Conservation (phyloP, 257 asterid species). For the Thymus quinquecostatus region DNA sequence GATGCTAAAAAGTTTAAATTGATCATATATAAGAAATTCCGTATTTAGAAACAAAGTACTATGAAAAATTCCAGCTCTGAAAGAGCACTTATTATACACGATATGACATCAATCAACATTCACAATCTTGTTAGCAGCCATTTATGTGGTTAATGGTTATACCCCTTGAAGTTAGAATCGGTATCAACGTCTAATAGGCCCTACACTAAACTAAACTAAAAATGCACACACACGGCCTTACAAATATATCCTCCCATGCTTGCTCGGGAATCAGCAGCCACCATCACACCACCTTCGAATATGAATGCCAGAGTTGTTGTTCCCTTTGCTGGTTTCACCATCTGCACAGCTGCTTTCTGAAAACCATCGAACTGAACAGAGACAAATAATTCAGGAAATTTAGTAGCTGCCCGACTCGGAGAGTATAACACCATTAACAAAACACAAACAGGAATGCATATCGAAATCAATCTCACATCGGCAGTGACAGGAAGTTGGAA, state of each 20-base stretch:
- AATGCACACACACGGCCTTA: conserved; percentile 39
- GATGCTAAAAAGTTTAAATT: conserved; percentile 57
- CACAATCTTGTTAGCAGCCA: no score
- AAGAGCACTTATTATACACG: background rate
- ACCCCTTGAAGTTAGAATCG: no score
- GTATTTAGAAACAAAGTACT: conserved; percentile 14
- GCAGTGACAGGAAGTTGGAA: conserved; percentile 29
- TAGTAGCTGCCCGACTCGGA: background rate
- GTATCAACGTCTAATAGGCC: background rate
- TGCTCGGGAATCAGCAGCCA: conserved; percentile 23
- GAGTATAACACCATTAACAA: background rate
- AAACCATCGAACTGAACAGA: conserved; percentile 64
- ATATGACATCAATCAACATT: no score
- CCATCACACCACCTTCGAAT: conserved; percentile 63
- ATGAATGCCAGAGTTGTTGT: conserved; percentile 80
- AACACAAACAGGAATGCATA: background rate
- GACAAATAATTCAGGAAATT: background rate
- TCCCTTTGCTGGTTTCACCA: conserved; percentile 96
- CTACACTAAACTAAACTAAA: background rate
- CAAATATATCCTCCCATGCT: conserved; percentile 61
- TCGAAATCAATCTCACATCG: conserved; percentile 55
- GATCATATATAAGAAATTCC: conserved; percentile 9
- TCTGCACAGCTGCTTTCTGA: conserved; percentile 68
- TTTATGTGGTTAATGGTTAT: no score
- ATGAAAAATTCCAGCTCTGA: background rate